Base-by-base conservation (phyloP, 169 alveolate species). In the Pseudocohnilembus persalinus region DNA sequence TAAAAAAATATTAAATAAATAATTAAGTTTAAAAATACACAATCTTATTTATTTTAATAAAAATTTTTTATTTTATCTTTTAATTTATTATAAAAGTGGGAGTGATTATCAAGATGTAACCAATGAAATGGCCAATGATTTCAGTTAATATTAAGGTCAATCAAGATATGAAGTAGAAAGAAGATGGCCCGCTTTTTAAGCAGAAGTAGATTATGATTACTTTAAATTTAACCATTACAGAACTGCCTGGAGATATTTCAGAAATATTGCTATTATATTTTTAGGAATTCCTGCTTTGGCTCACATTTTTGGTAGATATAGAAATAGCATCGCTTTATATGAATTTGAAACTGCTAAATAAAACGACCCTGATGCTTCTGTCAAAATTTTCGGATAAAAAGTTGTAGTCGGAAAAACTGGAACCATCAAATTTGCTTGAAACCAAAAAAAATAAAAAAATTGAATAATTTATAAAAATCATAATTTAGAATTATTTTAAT, bases 41-140 rank as follows among this genome's bases (percentile, higher is more conserved):
- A n/a, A n/a, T n/a, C n/a, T n/a, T n/a, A n/a, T n/a, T n/a, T n/a
- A n/a, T n/a, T n/a, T n/a, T n/a, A n/a, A n/a, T n/a, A n/a, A n/a
- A n/a, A n/a, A n/a, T n/a, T n/a, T n/a, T n/a, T n/a, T n/a, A n/a
- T n/a, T n/a, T n/a, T n/a, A n/a, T n/a, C n/a, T n/a, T n/a, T n/a
- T n/a, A n/a, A n/a, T n/a, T n/a, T n/a, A n/a, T n/a, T n/a, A n/a
- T n/a, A n/a, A n/a, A n/a, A n/a, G n/a, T n/a, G n/a, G n/a, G n/a
- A n/a, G n/a, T 49, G 84, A 79, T 79, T 79, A 79, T 49, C 29
- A 79, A 79, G 31, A 79, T 79, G 64, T 79, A 29, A 79, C 77
- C n/a, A 79, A 49, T 29, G 84, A 79, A 79, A 72, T 35, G 32
- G 84, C 84, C 30, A n/a, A 79, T 49, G 31, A 79, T 29, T 79